Evolutionary conservation across 768 basidiomycete genomes (phyloP), one percentile per base, ranked within the genome.

Genomic region (Hemileccinum rubropunctum): DNA sequence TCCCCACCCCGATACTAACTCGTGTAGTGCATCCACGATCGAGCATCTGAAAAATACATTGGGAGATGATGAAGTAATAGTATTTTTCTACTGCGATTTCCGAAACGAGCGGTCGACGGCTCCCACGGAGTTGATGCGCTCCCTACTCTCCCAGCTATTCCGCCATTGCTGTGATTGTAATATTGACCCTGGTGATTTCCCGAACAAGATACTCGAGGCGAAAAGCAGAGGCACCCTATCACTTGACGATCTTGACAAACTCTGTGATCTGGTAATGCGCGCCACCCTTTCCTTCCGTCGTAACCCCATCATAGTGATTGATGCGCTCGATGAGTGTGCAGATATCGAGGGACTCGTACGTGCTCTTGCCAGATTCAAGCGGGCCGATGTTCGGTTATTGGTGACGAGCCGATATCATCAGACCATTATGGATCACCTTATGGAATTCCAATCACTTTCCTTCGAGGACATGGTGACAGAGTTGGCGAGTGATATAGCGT

Each of bases 241-340:
- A 6, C 32, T 40, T 9, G 11, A 39, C 26, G 14, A 39, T 17
- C 36, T 45, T 3, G 44, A 32, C 20, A 28, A 39, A 13, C 44
- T 53, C 14, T 33, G 47, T 26, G 34, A 36, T 6, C 37, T 42
- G 15, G 18, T 48, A 3, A 28, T 28, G 26, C 47, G 37, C 8
- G 36, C 48, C 1, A 41, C 47, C 3, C 21, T 27, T 17, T 37
- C 8, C 36, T 47, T 53, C 21, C n/a, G 11, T 33, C 21, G 20
- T 10, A 20, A 41, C n/a, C 51, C 51, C 11, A 7, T 54, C 10
- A 39, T 54, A 28, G 42, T 54, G 13, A 54, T 54, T 12, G 52
- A 54, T 18, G 52, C 48, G 4, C 48, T 54, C 6, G 52, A 54
- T 17, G 52, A 54, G 26, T 50, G 52, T 28, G 37, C 32, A 1